phyloP scores from a whole-genome alignment of 2,329 filamentous ascomycete species.

The Hymenoscyphus scutula region DNA sequence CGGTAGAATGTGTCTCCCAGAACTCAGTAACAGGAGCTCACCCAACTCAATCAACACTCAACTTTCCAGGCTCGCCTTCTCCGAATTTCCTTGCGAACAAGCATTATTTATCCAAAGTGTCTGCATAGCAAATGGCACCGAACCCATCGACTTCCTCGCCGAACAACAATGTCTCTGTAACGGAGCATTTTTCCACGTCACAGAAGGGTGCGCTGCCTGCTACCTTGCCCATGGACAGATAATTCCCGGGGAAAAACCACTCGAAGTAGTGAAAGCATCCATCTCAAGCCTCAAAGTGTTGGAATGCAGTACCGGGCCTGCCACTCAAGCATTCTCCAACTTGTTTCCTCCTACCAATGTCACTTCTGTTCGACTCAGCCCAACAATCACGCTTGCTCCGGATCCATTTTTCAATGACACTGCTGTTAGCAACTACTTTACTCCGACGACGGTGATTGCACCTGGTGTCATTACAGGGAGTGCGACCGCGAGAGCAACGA shows the following conservation, averaged over 20 bases:
- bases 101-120: not conserved
- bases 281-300: not conserved
- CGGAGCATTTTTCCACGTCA: not conserved
- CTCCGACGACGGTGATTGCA: not conserved
- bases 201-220: not conserved
- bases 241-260: not conserved
- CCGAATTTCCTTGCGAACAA: not conserved
- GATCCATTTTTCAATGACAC: not conserved
- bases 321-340: not conserved
- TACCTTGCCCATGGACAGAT: not conserved
- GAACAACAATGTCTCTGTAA: not conserved
- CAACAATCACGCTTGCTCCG: not conserved
- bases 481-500: conserved; percentile 2
- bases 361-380: not conserved
- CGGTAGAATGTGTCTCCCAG: not conserved
- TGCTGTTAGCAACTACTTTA: conserved; percentile 7
- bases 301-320: not conserved
- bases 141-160: not conserved
- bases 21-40: not conserved
- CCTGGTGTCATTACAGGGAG: not conserved
- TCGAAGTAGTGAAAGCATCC: not conserved
- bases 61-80: not conserved
- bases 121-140: not conserved
- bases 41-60: too few species aligned
- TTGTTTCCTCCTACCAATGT: not conserved